A percentile compares a stretch with the other conserved stretches of the same genome.
Evolutionary conservation across 176 grass and related monocot species (phyloP).

Genomic region (Aegilops longissima): DNA sequence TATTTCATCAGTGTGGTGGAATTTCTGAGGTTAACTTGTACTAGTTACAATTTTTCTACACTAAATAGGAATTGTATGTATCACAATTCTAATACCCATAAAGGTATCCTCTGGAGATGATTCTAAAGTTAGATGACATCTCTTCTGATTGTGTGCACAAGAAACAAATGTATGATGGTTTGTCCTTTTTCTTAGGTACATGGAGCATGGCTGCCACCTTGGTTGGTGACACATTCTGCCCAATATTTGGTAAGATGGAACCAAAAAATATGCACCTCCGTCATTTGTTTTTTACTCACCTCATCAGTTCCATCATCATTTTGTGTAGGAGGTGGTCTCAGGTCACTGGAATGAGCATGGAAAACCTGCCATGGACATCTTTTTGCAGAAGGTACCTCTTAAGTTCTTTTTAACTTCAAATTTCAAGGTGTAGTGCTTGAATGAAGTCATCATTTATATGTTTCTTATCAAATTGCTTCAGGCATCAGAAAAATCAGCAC

Average conservation of each 20-base stretch:
- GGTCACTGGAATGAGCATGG: slow-evolving; percentile 76
- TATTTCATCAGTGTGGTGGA: neutral
- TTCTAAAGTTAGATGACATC: neutral
- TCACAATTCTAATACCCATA: neutral
- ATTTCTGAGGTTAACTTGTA: neutral
- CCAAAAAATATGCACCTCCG: neutral
- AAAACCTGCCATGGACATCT: slow-evolving; percentile 60
- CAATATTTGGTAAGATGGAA: slow-evolving; percentile 48
- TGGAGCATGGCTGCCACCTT: slow-evolving; percentile 97
- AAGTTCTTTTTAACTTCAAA: neutral
- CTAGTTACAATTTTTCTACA: neutral
- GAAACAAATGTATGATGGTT: neutral
- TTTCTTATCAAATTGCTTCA: slow-evolving; percentile 36
- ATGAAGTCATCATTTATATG: neutral
- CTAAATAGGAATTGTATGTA: neutral
- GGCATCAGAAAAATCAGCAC: slow-evolving; percentile 79
- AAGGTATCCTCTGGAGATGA: neutral
- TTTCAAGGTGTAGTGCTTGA: slow-evolving; percentile 15
- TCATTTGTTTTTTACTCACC: neutral
- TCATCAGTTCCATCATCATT: neutral
- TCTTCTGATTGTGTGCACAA: neutral
- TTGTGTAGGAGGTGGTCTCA: slow-evolving; percentile 66
- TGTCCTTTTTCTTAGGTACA: slow-evolving; percentile 56
- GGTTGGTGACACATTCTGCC: slow-evolving; percentile 60
- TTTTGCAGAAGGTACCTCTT: slow-evolving; percentile 62